phyloP scores from a whole-genome alignment of 2,329 filamentous ascomycete species.

The Rutstroemia sp. region DNA sequence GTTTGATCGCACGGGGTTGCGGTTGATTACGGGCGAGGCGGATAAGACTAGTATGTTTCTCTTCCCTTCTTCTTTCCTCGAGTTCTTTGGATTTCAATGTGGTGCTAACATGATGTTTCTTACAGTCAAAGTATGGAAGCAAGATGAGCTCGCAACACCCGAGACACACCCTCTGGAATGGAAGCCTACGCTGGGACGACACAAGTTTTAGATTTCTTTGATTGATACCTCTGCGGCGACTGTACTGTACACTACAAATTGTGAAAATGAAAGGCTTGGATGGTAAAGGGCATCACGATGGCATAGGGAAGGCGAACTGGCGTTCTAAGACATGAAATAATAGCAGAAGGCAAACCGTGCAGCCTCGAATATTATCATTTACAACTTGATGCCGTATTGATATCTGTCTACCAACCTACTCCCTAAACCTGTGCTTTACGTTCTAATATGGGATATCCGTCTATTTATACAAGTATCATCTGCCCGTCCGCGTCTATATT shows the following conservation, averaged over 20 bases:
- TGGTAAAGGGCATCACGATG: constrained; percentile 14
- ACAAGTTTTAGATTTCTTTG: constrained; percentile 56
- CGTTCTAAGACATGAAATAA: background rate
- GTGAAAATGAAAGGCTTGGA: constrained; percentile 7
- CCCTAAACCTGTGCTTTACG: no score
- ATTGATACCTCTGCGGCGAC: background rate
- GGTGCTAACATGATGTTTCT: constrained; percentile 22
- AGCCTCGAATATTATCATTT: background rate
- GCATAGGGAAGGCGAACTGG: constrained; percentile 12
- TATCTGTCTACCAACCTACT: no score
- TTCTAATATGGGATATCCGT: background rate
- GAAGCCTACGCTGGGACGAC: constrained; percentile 72
- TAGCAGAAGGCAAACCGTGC: background rate
- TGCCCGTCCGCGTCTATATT: background rate
- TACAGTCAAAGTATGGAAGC: constrained; percentile 88
- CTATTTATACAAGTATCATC: background rate
- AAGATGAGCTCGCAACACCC: constrained; percentile 81
- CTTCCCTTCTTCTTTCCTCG: background rate
- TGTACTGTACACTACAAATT: constrained; percentile 3
- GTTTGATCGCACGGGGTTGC: constrained; percentile 81
- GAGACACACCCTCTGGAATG: constrained; percentile 90
- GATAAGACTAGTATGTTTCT: constrained; percentile 74
- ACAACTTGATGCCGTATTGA: background rate
- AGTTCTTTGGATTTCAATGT: background rate
- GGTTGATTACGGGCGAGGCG: constrained; percentile 88